phyloP scores from a whole-genome alignment of 108 stramenopile genomes.

The Pseudonitzschia multistriata region DNA sequence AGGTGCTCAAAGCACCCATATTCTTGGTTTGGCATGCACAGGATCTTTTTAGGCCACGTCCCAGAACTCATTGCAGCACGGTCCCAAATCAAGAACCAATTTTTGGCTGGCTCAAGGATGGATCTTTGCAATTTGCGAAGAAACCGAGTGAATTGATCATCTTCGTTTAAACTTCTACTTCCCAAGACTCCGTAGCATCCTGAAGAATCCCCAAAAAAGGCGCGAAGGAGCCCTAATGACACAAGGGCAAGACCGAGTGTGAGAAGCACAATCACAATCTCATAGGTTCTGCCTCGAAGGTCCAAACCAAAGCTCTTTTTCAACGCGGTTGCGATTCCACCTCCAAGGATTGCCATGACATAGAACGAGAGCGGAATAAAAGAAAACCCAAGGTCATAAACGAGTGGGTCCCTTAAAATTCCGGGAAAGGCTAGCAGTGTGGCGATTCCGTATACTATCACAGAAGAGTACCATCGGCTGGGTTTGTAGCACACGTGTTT shows the following conservation, averaged over 20 bases:
- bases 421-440: conserved; percentile 62
- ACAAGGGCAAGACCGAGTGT: conserved; percentile 66
- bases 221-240: conserved; percentile 70
- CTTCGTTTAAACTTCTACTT: conserved; percentile 7
- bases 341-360: conserved; percentile 71
- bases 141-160: conserved; percentile 2
- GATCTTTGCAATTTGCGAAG: conserved; percentile 19
- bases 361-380: conserved; percentile 69
- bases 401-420: conserved; percentile 65
- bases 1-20: conserved; percentile 65
- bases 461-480: conserved; percentile 69
- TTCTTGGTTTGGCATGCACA: conserved; percentile 40
- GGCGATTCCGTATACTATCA: conserved; percentile 58
- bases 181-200: conserved; percentile 60
- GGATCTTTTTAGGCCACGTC: conserved; percentile 43
- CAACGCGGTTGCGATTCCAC: conserved; percentile 61
- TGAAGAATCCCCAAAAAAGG: conserved; percentile 67
- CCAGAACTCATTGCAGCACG: conserved; percentile 34
- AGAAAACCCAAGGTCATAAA: conserved; percentile 71
- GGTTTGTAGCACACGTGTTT: conserved; percentile 94
- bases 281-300: conserved; percentile 73
- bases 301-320: conserved; percentile 71
- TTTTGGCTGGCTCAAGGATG: conserved; percentile 36
- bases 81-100: conserved; percentile 51
- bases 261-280: conserved; percentile 56